phyloP scores from a whole-genome alignment of 768 basidiomycete genomes.

The Daedaleopsis sinensis region DNA sequence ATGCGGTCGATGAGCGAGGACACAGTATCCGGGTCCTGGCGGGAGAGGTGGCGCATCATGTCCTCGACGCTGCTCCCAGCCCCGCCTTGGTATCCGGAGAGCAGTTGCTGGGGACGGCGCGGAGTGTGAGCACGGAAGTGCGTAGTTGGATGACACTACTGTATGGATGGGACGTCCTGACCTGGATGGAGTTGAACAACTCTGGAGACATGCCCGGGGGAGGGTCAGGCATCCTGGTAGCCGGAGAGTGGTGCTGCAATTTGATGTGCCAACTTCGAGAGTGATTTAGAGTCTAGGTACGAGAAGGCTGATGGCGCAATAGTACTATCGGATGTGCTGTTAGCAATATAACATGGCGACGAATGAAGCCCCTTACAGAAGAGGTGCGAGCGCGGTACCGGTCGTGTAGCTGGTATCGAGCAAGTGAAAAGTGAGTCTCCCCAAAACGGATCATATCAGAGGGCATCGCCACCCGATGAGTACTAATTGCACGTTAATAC shows the following conservation, averaged over 20 bases:
- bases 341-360: neutral
- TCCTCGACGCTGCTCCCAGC: neutral
- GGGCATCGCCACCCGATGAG: too few relatives aligned
- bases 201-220: neutral
- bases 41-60: slow-evolving; percentile 12
- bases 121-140: neutral
- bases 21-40: slow-evolving; percentile 7
- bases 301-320: neutral
- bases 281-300: too few relatives aligned
- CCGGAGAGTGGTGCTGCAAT: neutral
- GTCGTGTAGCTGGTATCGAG: too few relatives aligned
- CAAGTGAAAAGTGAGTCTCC: too few relatives aligned
- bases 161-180: neutral
- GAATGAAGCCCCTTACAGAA: too few relatives aligned
- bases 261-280: too few relatives aligned
- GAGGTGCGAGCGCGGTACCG: too few relatives aligned
- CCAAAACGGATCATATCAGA: too few relatives aligned
- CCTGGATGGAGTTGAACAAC: neutral
- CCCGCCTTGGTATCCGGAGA: slow-evolving; percentile 1
- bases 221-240: neutral
- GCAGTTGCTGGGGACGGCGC: neutral
- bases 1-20: slow-evolving; percentile 12
- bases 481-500: too few relatives aligned
- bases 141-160: neutral
- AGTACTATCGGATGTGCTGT: neutral